These are phyloP conservation scores for Ochetophila trinervis DNA, from an alignment of 306 rosid species.

Conservation along the genomic window DNA sequence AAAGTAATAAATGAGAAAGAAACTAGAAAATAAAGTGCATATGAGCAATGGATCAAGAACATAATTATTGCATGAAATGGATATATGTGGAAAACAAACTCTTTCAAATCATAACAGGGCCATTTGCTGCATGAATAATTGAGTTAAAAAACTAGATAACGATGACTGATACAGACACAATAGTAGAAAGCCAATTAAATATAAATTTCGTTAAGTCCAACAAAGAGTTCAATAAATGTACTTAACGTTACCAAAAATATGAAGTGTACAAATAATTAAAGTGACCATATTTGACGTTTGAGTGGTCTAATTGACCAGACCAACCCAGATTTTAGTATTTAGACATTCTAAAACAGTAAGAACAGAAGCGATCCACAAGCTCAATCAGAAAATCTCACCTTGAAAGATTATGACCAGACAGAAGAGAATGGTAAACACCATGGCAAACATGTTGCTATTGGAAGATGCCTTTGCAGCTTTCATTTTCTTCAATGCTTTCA, in stretches of 20 bases:
- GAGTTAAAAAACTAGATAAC: too few species aligned
- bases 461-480: conserved; percentile 59
- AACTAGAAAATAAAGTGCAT: neutral
- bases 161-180: too few species aligned
- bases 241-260: too few species aligned
- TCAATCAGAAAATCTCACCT: conserved; percentile 45
- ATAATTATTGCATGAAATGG: too few species aligned
- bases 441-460: conserved; percentile 54
- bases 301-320: neutral
- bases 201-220: too few species aligned
- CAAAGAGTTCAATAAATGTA: too few species aligned
- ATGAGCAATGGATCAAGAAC: too few species aligned
- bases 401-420: conserved; percentile 70
- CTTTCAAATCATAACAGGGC: too few species aligned
- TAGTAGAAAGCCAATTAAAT: too few species aligned
- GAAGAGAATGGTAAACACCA: conserved; percentile 74
- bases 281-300: neutral
- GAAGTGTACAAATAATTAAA: too few species aligned
- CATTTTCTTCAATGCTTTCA: conserved; percentile 77
- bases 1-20: neutral
- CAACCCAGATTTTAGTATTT: neutral
- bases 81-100: too few species aligned
- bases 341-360: neutral
- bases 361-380: neutral
- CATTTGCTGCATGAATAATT: too few species aligned